Percentiles rank a stretch among this genome's conserved stretches.
Conservation (phyloP, 495 filamentous ascomycete species). For the Wilcoxina mikolae region DNA sequence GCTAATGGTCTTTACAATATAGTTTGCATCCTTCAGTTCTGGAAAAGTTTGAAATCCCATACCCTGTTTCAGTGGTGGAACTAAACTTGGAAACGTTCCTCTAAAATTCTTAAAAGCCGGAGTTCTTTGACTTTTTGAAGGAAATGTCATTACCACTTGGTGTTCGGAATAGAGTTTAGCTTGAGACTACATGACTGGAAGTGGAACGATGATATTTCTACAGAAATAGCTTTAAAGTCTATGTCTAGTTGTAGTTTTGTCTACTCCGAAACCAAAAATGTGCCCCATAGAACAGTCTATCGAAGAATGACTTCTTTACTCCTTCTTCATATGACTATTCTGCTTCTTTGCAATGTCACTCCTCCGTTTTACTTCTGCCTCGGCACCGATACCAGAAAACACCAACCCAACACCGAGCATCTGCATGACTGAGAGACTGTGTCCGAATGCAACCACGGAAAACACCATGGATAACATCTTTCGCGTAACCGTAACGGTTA, state of each 20-base stretch:
- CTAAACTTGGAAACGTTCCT: constrained; percentile 92
- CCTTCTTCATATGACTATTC: constrained; percentile 14
- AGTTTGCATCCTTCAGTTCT: constrained; percentile 73
- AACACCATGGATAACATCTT: constrained; percentile 99
- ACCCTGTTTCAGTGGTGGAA: constrained; percentile 89
- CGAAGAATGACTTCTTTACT: background rate
- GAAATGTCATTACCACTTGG: no score
- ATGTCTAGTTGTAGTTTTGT: no score
- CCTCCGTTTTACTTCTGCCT: constrained; percentile 62
- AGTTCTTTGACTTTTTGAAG: no score
- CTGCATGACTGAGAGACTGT: constrained; percentile 68
- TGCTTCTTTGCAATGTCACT: constrained; percentile 74
- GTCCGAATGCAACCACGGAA: constrained; percentile 87
- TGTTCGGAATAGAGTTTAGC: no score
- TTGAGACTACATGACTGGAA: no score
- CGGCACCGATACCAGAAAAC: constrained; percentile 87
- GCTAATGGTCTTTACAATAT: constrained; percentile 5
- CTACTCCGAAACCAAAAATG: no score
- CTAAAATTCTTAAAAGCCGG: no score
- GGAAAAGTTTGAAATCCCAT: constrained; percentile 84
- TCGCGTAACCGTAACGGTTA: constrained; percentile 90
- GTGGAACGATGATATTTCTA: no score
- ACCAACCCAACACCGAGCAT: constrained; percentile 85
- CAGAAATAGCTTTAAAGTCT: no score
- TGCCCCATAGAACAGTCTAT: background rate